A percentile compares a stretch with the other conserved stretches of the same genome.
Evolutionary conservation across 371 early-diverging fungal genomes (phyloP).

Genomic region (Paraphysoderma sedebokerense): DNA sequence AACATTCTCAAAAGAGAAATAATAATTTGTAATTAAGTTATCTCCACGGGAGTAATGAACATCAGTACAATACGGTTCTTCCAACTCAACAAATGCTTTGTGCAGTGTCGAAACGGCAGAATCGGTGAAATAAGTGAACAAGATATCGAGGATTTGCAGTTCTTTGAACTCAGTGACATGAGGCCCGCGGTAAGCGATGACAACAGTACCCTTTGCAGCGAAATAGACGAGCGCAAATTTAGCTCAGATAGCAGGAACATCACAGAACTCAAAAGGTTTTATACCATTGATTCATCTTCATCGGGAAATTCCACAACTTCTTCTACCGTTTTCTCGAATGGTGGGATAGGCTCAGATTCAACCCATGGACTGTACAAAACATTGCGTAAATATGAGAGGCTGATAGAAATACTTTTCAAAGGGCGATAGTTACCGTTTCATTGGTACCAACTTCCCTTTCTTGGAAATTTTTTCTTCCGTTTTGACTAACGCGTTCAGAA

Average conservation of each 20-base stretch:
- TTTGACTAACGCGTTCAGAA: conserved; percentile 29
- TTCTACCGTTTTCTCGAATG: conserved; percentile 24
- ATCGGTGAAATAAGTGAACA: conserved; percentile 36
- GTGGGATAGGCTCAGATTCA: conserved; percentile 28
- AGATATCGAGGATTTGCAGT: conserved; percentile 13
- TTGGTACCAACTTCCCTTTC: conserved; percentile 32
- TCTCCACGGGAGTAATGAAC: conserved; percentile 2
- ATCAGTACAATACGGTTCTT: conserved; percentile 45
- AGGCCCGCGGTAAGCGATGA: neutral
- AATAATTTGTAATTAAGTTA: too few relatives aligned
- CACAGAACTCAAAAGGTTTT: too few relatives aligned
- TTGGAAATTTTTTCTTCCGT: conserved; percentile 36
- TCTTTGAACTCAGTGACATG: neutral
- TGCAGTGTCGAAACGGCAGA: conserved; percentile 42
- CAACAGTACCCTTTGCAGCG: too few relatives aligned
- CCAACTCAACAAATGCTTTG: conserved; percentile 47
- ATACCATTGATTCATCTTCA: conserved; percentile 53
- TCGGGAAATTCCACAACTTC: conserved; percentile 41
- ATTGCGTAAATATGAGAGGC: neutral
- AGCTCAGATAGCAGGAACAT: too few relatives aligned
- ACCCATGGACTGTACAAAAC: conserved; percentile 35
- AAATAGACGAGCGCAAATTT: too few relatives aligned
- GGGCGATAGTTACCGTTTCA: conserved; percentile 17
- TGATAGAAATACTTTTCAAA: neutral
- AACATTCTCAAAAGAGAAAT: conserved; percentile 35